A percentile compares a stretch with the other conserved stretches of the same genome.
These are phyloP conservation scores for Ustilago cynodontis DNA, from an alignment of 1,284 basidiomycete species.

Conservation along the genomic window DNA sequence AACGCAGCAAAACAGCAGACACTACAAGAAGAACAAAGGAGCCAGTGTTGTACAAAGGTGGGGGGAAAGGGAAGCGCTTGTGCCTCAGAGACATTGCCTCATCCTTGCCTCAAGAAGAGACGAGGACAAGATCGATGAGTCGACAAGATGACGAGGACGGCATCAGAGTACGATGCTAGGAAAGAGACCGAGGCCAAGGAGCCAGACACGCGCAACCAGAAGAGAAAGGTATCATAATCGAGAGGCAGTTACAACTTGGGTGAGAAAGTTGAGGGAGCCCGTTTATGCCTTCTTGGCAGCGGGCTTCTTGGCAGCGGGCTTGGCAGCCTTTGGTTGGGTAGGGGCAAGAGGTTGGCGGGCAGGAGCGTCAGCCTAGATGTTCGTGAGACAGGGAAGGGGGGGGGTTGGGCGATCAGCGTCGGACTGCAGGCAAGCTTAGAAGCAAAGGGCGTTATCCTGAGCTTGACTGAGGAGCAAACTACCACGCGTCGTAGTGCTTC, in stretches of 20 bases:
- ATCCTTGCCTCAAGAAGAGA: neutral
- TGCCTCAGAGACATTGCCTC: constrained; percentile 1
- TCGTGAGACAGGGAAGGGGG: constrained; percentile 15
- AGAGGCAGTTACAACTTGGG: constrained; percentile 23
- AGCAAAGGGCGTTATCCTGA: constrained; percentile 1
- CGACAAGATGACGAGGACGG: constrained; percentile 20
- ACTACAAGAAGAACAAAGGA: constrained; percentile 35
- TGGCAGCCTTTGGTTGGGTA: constrained; percentile 58
- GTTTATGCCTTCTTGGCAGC: constrained; percentile 60
- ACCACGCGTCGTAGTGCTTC: constrained; percentile 8
- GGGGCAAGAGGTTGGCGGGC: constrained; percentile 53
- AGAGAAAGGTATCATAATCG: constrained; percentile 40
- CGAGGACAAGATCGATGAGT: neutral
- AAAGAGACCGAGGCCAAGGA: constrained; percentile 1
- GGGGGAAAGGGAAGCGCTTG: constrained; percentile 5
- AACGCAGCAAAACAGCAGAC: constrained; percentile 29
- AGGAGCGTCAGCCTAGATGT: constrained; percentile 52
- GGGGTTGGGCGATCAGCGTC: constrained; percentile 36
- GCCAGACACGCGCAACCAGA: constrained; percentile 23
- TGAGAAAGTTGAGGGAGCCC: constrained; percentile 9
- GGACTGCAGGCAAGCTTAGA: constrained; percentile 13
- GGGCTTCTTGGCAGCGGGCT: constrained; percentile 68
- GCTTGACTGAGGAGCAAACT: neutral
- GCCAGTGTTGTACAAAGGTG: constrained; percentile 50
- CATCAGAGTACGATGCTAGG: constrained; percentile 37